Evolutionary conservation across 805 yeast genomes (phyloP).

Genomic region (Candida saitoana): DNA sequence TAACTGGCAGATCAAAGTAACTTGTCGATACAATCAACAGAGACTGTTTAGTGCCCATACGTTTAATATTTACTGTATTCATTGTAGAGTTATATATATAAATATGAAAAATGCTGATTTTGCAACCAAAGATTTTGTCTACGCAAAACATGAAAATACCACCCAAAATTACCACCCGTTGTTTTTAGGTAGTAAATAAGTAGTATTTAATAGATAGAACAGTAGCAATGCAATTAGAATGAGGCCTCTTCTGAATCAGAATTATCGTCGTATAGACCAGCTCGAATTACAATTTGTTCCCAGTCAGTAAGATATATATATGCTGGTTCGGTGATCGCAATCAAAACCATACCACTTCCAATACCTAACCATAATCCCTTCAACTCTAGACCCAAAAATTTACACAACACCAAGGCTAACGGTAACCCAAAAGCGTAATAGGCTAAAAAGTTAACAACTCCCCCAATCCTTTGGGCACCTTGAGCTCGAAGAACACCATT

Average conservation of each 20-base stretch:
- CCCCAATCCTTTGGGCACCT: conserved; percentile 73
- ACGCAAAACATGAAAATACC: not conserved
- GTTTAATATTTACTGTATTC: conserved; percentile 1
- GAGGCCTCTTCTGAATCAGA: conserved; percentile 9
- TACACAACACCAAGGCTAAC: conserved; percentile 54
- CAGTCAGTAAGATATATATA: conserved; percentile 51
- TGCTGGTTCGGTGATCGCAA: conserved; percentile 46
- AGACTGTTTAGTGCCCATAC: not conserved
- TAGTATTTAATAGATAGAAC: not conserved
- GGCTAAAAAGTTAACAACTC: conserved; percentile 60
- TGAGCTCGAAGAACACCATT: conserved; percentile 73
- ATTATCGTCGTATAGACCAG: conserved; percentile 20
- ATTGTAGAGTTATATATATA: not conserved
- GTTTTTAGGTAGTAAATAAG: not conserved
- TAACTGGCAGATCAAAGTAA: not conserved
- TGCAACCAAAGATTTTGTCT: not conserved
- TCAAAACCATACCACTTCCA: conserved; percentile 57
- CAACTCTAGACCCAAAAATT: conserved; percentile 40
- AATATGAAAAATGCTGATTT: not conserved
- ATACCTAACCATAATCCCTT: conserved; percentile 74
- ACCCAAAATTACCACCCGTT: not conserved
- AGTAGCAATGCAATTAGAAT: not conserved
- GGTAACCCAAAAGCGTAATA: conserved; percentile 74
- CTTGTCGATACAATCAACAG: conserved; percentile 1
- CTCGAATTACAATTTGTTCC: conserved; percentile 40